Evolutionary conservation across 371 early-diverging fungal genomes (phyloP).

Genomic region (Circinella umbellata): DNA sequence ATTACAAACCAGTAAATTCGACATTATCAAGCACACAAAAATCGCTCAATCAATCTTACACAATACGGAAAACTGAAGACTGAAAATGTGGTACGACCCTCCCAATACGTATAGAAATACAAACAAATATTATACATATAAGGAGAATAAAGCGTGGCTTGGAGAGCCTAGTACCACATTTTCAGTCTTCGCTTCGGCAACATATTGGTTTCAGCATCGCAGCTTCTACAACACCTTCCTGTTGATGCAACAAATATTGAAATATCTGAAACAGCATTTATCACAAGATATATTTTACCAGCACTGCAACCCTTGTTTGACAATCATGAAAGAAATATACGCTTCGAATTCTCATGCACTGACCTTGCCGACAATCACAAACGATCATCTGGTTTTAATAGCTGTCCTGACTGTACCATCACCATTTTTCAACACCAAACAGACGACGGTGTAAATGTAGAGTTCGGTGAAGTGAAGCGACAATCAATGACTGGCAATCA

Average conservation of each 20-base stretch:
- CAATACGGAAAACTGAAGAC: too few relatives aligned
- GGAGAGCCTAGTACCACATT: too few relatives aligned
- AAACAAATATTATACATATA: too few relatives aligned
- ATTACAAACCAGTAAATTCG: too few relatives aligned
- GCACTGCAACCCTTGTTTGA: constrained; percentile 30
- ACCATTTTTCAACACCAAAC: constrained; percentile 21
- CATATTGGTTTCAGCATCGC: constrained; percentile 25
- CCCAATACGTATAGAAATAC: too few relatives aligned
- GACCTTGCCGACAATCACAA: constrained; percentile 25
- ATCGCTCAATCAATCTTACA: too few relatives aligned
- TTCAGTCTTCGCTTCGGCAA: too few relatives aligned
- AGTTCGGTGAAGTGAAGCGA: constrained; percentile 28
- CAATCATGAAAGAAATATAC: constrained; percentile 24
- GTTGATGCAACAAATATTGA: constrained; percentile 28
- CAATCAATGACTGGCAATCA: constrained; percentile 24
- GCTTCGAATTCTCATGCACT: constrained; percentile 22
- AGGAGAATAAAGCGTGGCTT: too few relatives aligned
- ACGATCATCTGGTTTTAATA: constrained; percentile 16
- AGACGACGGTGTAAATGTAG: constrained; percentile 23
- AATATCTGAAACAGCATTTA: constrained; percentile 23
- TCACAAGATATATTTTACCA: constrained; percentile 30
- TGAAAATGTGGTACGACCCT: too few relatives aligned
- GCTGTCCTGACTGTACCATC: constrained; percentile 15
- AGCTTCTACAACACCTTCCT: constrained; percentile 29
- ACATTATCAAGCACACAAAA: too few relatives aligned